Conservation (phyloP, 768 basidiomycete species). For the Vishniacozyma victoriae region DNA sequence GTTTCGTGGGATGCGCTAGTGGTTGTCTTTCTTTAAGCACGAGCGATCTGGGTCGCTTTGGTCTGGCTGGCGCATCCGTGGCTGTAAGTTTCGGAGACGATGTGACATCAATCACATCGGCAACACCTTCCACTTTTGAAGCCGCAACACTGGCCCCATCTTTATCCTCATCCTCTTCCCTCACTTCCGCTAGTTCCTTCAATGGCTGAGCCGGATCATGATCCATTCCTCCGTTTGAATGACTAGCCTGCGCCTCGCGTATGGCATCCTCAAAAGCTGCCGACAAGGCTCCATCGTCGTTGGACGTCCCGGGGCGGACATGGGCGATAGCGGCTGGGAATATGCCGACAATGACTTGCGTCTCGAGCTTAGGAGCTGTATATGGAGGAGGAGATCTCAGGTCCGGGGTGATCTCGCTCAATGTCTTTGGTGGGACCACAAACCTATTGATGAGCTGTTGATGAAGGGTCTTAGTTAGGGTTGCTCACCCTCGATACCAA, state of each 20-base stretch:
- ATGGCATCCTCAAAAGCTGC: slow-evolving; percentile 59
- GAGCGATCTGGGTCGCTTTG: background rate
- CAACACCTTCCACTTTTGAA: background rate
- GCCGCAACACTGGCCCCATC: slow-evolving; percentile 7
- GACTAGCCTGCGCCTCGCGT: slow-evolving; percentile 15
- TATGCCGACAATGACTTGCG: slow-evolving; percentile 77
- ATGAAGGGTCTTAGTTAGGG: background rate
- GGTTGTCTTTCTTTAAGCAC: background rate
- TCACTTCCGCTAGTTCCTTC: slow-evolving; percentile 55
- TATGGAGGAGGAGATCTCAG: background rate
- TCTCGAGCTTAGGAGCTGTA: slow-evolving; percentile 31
- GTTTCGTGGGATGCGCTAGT: slow-evolving; percentile 13
- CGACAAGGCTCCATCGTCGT: slow-evolving; percentile 77
- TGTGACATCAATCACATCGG: background rate
- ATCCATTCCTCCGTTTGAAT: slow-evolving; percentile 47
- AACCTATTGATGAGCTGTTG: slow-evolving; percentile 55
- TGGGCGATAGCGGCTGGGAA: slow-evolving; percentile 86
- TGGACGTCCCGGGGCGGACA: slow-evolving; percentile 75
- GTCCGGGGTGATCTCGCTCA: slow-evolving; percentile 8
- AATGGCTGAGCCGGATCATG: slow-evolving; percentile 6
- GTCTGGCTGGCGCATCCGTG: background rate
- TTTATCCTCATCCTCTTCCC: slow-evolving; percentile 58
- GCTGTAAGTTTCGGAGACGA: background rate
- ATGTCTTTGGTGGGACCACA: slow-evolving; percentile 54
- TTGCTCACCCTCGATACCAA: slow-evolving; percentile 90